Base-by-base conservation (phyloP, 108 stramenopile species). In the Skeletonema grethae region DNA sequence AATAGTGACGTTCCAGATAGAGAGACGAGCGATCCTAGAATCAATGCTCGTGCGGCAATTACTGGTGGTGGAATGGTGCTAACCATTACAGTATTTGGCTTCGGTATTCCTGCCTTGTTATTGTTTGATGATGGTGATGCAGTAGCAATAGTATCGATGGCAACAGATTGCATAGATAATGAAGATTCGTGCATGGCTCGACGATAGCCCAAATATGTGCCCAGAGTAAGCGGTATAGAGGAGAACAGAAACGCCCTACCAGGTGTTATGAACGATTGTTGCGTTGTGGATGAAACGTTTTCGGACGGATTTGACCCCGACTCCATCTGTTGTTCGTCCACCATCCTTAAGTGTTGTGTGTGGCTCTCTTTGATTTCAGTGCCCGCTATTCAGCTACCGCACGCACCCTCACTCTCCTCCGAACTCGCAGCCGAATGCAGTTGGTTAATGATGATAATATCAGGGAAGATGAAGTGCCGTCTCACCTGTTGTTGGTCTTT, bases 21-120 rank as follows among this genome's bases (percentile, higher is more conserved):
- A 31, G 79, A 80, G 46, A 80, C 60, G 46, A 80, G 79, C 7
- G 79, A 69, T 13, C 79, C 79, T 30, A 80, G n/a, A 8, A 48
- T 66, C 20, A 80, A 39, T 46, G 79, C 79, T 29, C 79, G 79
- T 39, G 71, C 72, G 2, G 79, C 79, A 18, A 80, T 22, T 11
- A 69, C 46, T n/a, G 75, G 61, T 30, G 75, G 67, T 5, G 73
- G 73, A 0, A 60, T 66, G 15, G 65, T 13, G 70, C 59, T 48
- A 20, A 62, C 60, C 58, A 61, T 41, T 45, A 13, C 15, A 28
- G 55, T 15, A 15, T 2, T 70, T 57, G 70, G 28, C 11, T 36
- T 60, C 15, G 57, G 11, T 34, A 50, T 18, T 20, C 18, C 22
- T 45, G 50, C 5, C 7, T 28, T 35, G 11, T 15, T 53, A 34